These are phyloP conservation scores for Cercospora berteroae DNA, from an alignment of 2,329 filamentous ascomycete genomes.

Conservation along the genomic window DNA sequence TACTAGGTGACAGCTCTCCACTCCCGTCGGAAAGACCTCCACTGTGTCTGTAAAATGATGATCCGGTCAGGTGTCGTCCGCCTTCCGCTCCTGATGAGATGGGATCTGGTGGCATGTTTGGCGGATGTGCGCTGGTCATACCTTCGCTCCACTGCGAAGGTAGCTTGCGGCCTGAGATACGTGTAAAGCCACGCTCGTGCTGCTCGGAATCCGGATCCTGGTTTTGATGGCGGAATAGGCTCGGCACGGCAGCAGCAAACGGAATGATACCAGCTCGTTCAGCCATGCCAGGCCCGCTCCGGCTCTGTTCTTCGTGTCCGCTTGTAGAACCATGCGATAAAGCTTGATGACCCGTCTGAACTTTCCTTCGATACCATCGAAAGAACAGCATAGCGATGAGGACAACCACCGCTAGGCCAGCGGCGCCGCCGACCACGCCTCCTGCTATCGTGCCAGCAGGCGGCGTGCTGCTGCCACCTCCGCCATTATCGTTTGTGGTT, in stretches of 20 bases:
- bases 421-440: conserved; percentile 62
- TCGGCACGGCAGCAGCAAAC: conserved; percentile 39
- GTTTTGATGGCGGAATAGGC: conserved; percentile 39
- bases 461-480: conserved; percentile 29
- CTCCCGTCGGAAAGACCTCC: conserved; percentile 43
- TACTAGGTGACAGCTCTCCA: conserved; percentile 14
- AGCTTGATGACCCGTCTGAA: conserved; percentile 27
- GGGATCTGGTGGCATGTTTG: conserved; percentile 23
- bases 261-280: conserved; percentile 42
- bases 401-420: conserved; percentile 54
- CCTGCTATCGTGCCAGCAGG: conserved; percentile 58
- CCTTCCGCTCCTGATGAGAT: not conserved
- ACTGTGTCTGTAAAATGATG: conserved; percentile 49
- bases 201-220: conserved; percentile 26
- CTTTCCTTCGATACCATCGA: conserved; percentile 49
- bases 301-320: conserved; percentile 17
- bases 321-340: conserved; percentile 27
- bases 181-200: conserved; percentile 46
- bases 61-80: conserved; percentile 32
- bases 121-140: conserved; percentile 40
- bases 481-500: conserved; percentile 10
- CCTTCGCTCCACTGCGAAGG: conserved; percentile 51
- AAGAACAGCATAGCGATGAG: conserved; percentile 54
- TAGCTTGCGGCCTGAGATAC: conserved; percentile 50
- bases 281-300: conserved; percentile 41